Evolutionary conservation across 352 stramenopile genomes (phyloP), one percentile per base, ranked within the genome.

Genomic region (Globisporangium spinosum): DNA sequence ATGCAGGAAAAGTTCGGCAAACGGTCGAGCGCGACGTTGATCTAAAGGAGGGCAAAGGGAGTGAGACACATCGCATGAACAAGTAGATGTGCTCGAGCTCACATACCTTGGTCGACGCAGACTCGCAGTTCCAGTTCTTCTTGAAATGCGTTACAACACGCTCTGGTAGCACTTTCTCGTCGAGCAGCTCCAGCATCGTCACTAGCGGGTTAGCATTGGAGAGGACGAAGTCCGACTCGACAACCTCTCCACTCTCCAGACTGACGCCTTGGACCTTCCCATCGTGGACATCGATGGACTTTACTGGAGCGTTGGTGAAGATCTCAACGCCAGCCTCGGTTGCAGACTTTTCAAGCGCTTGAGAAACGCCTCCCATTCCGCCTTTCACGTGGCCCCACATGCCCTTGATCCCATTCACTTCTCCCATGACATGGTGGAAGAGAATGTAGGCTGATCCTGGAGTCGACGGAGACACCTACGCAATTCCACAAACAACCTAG

Each of bases 371-470:
- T 9, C 91, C 91, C 91, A 97, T 97, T 6, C 91, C 91, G 7
- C 91, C 91, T 69, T 93, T 88, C 27, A 98, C 89, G 58, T 98
- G 92, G 0, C 89, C 87, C 91, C 91, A 97, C 57, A 88, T 87
- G 17, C 90, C 90, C 56, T 95, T 95, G 10, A 93, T 68, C 22
- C 89, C 90, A 49, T 94, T 91, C 20, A 94, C 85, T 77, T 97
- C 91, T 22, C 91, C 91, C 91, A 97, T 97, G 23, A 97, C 92
- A 63, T 97, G 91, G 55, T 97, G 91, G 27, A 97, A 90, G 22
- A 97, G 70, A 54, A 97, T 95, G 67, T 97, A 97, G 0, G 87
- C 91, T 2, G 89, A 97, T 49, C 91, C 91, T 53, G 89, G 87
- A 10, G 85, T 91, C 22, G 83, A 94, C 1, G 90, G 89, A 17